These are phyloP conservation scores for Talaromyces verruculosus DNA, from an alignment of 2,329 filamentous ascomycete species.

Conservation along the genomic window DNA sequence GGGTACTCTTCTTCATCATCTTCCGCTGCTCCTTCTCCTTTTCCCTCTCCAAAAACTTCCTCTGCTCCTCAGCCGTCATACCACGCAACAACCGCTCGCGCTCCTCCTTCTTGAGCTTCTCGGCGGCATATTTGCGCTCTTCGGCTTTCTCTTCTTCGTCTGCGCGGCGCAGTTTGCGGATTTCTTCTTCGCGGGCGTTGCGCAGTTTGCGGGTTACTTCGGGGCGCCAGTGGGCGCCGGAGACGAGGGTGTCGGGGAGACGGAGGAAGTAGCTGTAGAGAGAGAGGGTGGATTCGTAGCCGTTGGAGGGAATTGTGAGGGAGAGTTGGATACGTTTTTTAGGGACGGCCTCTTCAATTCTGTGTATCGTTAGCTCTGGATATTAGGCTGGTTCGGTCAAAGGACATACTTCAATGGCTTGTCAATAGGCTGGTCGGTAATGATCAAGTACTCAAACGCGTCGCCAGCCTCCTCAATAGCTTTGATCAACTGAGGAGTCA, in stretches of 20 bases:
- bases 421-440: conserved; percentile 85
- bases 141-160: conserved; percentile 70
- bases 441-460: conserved; percentile 78
- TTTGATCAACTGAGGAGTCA: conserved; percentile 83
- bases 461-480: conserved; percentile 78
- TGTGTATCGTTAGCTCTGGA: too few relatives aligned
- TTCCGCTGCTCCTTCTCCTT: conserved; percentile 69
- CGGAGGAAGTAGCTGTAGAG: conserved; percentile 81
- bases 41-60: conserved; percentile 81
- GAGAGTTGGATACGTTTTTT: conserved; percentile 85
- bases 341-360: conserved; percentile 77
- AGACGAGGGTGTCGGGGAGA: conserved; percentile 77
- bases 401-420: conserved; percentile 71
- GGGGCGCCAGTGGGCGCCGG: conserved; percentile 78
- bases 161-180: conserved; percentile 73
- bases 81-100: conserved; percentile 76
- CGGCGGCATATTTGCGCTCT: conserved; percentile 53
- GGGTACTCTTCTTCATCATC: conserved; percentile 57
- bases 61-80: conserved; percentile 78
- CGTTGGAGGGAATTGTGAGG: conserved; percentile 65
- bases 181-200: conserved; percentile 74
- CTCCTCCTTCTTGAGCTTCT: conserved; percentile 80
- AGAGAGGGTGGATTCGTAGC: conserved; percentile 67
- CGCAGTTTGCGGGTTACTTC: conserved; percentile 86
- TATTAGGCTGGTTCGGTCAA: background rate